Evolutionary conservation across 495 filamentous ascomycete species (phyloP).

Genomic region (Penicillium mononematosum): DNA sequence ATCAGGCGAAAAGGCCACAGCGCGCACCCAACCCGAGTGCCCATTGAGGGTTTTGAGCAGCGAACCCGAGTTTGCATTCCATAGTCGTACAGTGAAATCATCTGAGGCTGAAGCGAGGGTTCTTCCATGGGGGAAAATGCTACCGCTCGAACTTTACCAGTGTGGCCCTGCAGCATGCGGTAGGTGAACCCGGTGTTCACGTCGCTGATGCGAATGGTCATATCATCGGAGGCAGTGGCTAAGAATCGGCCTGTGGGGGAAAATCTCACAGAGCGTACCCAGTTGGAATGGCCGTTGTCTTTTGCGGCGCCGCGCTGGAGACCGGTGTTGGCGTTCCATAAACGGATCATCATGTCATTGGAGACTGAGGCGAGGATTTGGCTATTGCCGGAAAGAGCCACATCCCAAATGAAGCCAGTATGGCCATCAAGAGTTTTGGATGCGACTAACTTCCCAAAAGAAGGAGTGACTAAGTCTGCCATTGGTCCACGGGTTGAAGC

Average conservation of each 20-base stretch:
- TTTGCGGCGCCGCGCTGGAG: slow-evolving; percentile 8
- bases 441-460: slow-evolving; percentile 3
- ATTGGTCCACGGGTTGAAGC: slow-evolving; percentile 4
- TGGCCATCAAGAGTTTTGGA: slow-evolving; percentile 10
- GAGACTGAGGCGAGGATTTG: slow-evolving; percentile 13
- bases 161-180: slow-evolving; percentile 12
- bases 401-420: slow-evolving; percentile 13
- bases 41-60: slow-evolving; percentile 8
- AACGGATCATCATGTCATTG: slow-evolving; percentile 13
- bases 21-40: slow-evolving; percentile 13
- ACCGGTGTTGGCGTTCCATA: slow-evolving; percentile 13
- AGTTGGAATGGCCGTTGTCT: slow-evolving; percentile 11
- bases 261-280: slow-evolving; percentile 11
- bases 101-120: slow-evolving; percentile 11
- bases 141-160: slow-evolving; percentile 12
- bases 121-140: slow-evolving; percentile 9
- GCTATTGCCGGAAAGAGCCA: slow-evolving; percentile 2
- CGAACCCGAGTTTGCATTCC: slow-evolving; percentile 7
- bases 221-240: slow-evolving; percentile 14
- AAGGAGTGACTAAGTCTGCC: not conserved
- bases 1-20: slow-evolving; percentile 22
- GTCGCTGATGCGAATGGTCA: slow-evolving; percentile 12
- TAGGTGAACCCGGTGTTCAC: slow-evolving; percentile 13
- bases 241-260: slow-evolving; percentile 9
- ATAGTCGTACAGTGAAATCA: slow-evolving; percentile 10